Base-by-base conservation (phyloP, 2,329 filamentous ascomycete genomes). In the Xylaria digitata region DNA sequence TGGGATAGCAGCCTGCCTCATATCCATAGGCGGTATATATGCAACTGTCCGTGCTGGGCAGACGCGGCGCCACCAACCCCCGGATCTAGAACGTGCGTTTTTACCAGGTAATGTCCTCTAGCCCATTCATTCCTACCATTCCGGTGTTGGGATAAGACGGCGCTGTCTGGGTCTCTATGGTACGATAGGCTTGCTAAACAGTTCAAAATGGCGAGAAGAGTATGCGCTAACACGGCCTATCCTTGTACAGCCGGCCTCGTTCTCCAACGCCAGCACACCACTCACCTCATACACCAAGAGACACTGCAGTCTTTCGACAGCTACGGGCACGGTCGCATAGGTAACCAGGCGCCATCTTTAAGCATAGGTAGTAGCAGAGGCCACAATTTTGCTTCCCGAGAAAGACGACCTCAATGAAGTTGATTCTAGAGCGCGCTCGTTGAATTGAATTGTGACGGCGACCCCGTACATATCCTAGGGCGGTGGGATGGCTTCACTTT, bases 1-100 rank as follows among this genome's bases (percentile, higher is more conserved):
- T 32, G 49, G 49, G 15, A 34, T 19, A 52, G 23, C 9, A 11
- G 49, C 49, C 49, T 52, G 49, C 30, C 49, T 52, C n/a, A 52
- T 52, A 15, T 26, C 49, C 17, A 19, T 34, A 52, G 49, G 49
- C 30, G 49, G 49, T n/a, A 30, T 52, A 34, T 32, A 32, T 32
- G 49, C 49, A 7, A 52, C 49, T 9, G 19, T 34, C 30, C 49
- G 26, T 52, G 26, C 30, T 52, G 49, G 49, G n/a, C 23, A 50
- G 30, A 50, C 23, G 48, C 48, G 32, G 48, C 49, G 49, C 49
- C 13, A 34, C 26, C 13, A 32, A 32, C 4, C 26, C 23, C 13
- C 2, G 15, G 30, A 52, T 15, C 9, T 34, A 32, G 49, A 52
- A 34, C 2, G 49, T 52, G 32, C 15, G 40, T 43, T 8, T 34